phyloP scores from a whole-genome alignment of 2,329 filamentous ascomycete genomes.

The Claviceps purpurea region DNA sequence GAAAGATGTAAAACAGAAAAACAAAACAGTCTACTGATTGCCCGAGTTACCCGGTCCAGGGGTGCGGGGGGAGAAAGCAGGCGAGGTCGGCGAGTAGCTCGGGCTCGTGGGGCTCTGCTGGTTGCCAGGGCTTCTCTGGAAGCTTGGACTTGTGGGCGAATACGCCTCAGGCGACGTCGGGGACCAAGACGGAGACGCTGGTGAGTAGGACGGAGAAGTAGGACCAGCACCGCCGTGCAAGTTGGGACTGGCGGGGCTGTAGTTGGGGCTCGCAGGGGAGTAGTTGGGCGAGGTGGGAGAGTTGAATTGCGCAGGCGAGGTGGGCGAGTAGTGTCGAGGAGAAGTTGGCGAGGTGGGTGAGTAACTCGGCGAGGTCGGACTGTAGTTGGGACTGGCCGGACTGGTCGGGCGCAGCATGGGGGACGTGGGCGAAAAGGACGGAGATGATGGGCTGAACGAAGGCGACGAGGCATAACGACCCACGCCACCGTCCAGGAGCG shows the following conservation, averaged over 20 bases:
- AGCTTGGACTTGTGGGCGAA: constrained; percentile 49
- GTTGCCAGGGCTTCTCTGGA: constrained; percentile 40
- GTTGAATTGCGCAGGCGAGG: constrained; percentile 60
- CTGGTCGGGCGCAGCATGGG: constrained; percentile 42
- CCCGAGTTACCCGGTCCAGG: constrained; percentile 29
- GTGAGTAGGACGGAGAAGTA: constrained; percentile 50
- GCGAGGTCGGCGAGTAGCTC: constrained; percentile 53
- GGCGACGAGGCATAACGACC: constrained; percentile 44
- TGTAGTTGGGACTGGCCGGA: constrained; percentile 47
- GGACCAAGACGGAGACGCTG: constrained; percentile 65
- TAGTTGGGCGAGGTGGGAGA: constrained; percentile 65
- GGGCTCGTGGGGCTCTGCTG: constrained; percentile 53
- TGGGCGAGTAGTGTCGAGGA: constrained; percentile 48
- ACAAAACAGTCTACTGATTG: constrained; percentile 26
- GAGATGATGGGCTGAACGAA: constrained; percentile 49
- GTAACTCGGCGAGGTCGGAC: constrained; percentile 52
- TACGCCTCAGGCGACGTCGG: constrained; percentile 56
- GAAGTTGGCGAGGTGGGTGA: constrained; percentile 48
- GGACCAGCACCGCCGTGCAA: constrained; percentile 26
- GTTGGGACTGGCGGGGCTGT: constrained; percentile 55
- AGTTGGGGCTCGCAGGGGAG: constrained; percentile 56
- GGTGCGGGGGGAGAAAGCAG: constrained; percentile 31
- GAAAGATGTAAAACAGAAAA: background rate
- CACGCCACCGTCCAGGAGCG: constrained; percentile 40
- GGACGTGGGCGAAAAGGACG: constrained; percentile 50